These are phyloP conservation scores for Noccaea caerulescens DNA, from an alignment of 345 rosid genomes.

Conservation along the genomic window DNA sequence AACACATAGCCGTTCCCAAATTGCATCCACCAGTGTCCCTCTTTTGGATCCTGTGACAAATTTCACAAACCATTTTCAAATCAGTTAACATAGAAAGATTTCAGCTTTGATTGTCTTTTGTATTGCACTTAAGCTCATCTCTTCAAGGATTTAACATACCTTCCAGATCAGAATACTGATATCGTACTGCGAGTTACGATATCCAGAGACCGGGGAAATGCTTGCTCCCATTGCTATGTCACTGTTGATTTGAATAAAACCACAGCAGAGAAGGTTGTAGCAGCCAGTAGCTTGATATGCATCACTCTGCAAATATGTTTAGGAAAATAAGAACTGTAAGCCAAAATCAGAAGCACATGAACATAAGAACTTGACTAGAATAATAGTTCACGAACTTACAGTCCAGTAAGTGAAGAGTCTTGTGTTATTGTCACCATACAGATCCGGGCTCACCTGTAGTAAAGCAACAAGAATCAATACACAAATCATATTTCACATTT, in stretches of 20 bases:
- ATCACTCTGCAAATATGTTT: slow-evolving; percentile 69
- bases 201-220: slow-evolving; percentile 90
- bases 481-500: slow-evolving; percentile 31
- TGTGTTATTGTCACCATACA: slow-evolving; percentile 98
- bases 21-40: slow-evolving; percentile 99
- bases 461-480: slow-evolving; percentile 14
- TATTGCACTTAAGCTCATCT: neutral
- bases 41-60: slow-evolving; percentile 78
- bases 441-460: slow-evolving; percentile 66
- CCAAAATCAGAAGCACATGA: neutral
- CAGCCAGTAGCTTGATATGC: slow-evolving; percentile 99
- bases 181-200: slow-evolving; percentile 87
- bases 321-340: neutral
- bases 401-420: slow-evolving; percentile 99
- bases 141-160: slow-evolving; percentile 50
- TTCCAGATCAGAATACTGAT: slow-evolving; percentile 96
- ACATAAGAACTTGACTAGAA: neutral
- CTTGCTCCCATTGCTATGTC: slow-evolving; percentile 98
- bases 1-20: slow-evolving; percentile 84
- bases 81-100: neutral
- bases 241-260: slow-evolving; percentile 91
- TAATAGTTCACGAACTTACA: slow-evolving; percentile 54
- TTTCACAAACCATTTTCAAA: slow-evolving; percentile 20
- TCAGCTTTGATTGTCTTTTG: neutral
- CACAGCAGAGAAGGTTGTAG: slow-evolving; percentile 95